Conservation (phyloP, 2,329 filamentous ascomycete species). For the Fusarium acutatum region DNA sequence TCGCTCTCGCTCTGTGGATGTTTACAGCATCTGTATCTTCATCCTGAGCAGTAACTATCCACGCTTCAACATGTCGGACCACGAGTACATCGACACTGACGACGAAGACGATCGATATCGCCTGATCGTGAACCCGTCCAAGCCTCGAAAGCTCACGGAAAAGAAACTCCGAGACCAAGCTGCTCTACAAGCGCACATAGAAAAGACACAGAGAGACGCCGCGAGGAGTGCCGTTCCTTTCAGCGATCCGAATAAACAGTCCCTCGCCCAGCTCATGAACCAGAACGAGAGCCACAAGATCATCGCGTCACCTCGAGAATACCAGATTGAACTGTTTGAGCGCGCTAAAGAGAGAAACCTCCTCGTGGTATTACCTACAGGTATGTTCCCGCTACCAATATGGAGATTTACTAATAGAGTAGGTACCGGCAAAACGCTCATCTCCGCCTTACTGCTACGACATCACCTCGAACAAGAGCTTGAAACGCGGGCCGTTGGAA, state of each 20-base stretch:
- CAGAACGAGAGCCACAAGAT: constrained; percentile 59
- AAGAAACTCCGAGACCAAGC: constrained; percentile 60
- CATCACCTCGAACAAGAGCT: constrained; percentile 82
- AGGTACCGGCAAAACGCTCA: constrained; percentile 96
- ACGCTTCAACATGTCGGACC: background rate
- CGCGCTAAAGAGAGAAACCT: constrained; percentile 84
- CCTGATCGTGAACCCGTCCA: constrained; percentile 42
- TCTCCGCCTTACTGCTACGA: constrained; percentile 84
- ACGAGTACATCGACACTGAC: constrained; percentile 23
- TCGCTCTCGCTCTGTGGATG: background rate
- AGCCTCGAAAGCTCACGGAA: constrained; percentile 52
- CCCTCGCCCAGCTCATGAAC: constrained; percentile 45
- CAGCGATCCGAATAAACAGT: constrained; percentile 43
- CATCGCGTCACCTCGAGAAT: constrained; percentile 83
- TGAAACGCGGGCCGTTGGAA: constrained; percentile 69
- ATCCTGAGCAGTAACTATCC: background rate
- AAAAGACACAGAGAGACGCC: constrained; percentile 48
- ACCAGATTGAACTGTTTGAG: constrained; percentile 92
- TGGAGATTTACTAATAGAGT: background rate
- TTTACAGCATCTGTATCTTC: background rate
- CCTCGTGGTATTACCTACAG: constrained; percentile 94
- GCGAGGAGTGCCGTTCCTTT: constrained; percentile 40
- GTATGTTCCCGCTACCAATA: constrained; percentile 46
- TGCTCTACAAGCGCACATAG: constrained; percentile 57
- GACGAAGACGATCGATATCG: constrained; percentile 43